Percentiles rank a stretch among this genome's conserved stretches.
These are phyloP conservation scores for Sistotremastrum suecicum DNA, from an alignment of 768 basidiomycete species.

Conservation along the genomic window DNA sequence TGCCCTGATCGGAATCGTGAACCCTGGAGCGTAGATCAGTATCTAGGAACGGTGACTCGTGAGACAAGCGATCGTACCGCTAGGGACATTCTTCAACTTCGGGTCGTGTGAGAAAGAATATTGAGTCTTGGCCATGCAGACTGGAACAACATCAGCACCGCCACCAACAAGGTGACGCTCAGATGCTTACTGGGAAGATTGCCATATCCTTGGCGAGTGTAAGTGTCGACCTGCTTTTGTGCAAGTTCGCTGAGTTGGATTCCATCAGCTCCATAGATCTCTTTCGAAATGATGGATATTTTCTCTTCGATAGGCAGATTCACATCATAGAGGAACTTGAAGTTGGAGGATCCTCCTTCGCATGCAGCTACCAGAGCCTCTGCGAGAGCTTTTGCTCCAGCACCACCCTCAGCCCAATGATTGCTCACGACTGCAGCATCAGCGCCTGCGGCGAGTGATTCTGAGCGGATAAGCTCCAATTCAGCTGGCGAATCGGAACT, in stretches of 20 bases:
- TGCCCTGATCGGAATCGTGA: slow-evolving; percentile 82
- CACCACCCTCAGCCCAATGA: slow-evolving; percentile 96
- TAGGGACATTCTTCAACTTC: slow-evolving; percentile 78
- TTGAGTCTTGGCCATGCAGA: slow-evolving; percentile 97
- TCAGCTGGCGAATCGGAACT: slow-evolving; percentile 88
- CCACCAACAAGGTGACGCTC: slow-evolving; percentile 1
- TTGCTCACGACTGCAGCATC: slow-evolving; percentile 92
- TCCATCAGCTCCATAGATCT: slow-evolving; percentile 90
- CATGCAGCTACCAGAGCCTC: slow-evolving; percentile 85
- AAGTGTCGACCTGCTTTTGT: slow-evolving; percentile 73
- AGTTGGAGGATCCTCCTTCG: slow-evolving; percentile 55
- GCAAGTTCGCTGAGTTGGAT: slow-evolving; percentile 80
- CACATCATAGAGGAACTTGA: slow-evolving; percentile 90
- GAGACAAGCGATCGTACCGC: slow-evolving; percentile 28
- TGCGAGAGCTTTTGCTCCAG: slow-evolving; percentile 79
- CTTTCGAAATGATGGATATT: slow-evolving; percentile 73
- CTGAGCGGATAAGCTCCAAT: slow-evolving; percentile 66
- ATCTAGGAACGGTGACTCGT: background rate
- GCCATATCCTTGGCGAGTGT: slow-evolving; percentile 79
- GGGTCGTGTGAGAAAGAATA: slow-evolving; percentile 96
- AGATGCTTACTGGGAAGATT: slow-evolving; percentile 55
- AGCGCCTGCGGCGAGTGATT: slow-evolving; percentile 74
- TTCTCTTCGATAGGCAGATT: slow-evolving; percentile 75
- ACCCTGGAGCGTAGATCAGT: slow-evolving; percentile 33
- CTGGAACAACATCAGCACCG: slow-evolving; percentile 22